These are phyloP conservation scores for Pseudoscleropodium purum DNA, from an alignment of 225 moss, liverwort and hornwort species.

Conservation along the genomic window DNA sequence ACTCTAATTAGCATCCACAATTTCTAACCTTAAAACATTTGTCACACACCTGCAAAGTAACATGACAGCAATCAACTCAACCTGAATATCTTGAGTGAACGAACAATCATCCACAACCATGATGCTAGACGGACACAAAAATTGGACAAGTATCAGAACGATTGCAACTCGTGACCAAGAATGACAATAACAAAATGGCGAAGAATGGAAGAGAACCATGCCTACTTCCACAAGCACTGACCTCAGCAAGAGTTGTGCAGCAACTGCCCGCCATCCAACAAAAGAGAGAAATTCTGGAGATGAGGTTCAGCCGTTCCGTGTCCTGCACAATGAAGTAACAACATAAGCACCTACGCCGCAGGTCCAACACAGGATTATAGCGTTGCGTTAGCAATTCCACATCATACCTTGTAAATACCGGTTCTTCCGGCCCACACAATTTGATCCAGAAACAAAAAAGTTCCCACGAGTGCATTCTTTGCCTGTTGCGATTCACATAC, in stretches of 20 bases:
- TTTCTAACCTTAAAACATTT: background rate
- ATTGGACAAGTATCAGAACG: background rate
- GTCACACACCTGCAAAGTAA: background rate
- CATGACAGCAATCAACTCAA: background rate
- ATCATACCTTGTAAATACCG: constrained; percentile 89
- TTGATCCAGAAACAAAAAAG: constrained; percentile 91
- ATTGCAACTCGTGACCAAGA: background rate
- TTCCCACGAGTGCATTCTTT: constrained; percentile 82
- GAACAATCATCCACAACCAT: background rate
- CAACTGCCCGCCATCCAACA: constrained; percentile 80
- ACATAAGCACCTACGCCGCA: constrained; percentile 3
- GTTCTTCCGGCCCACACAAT: constrained; percentile 96
- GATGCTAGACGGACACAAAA: background rate
- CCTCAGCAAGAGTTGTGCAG: constrained; percentile 63
- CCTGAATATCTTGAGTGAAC: background rate
- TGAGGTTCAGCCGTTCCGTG: constrained; percentile 61
- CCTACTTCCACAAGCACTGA: constrained; percentile 12
- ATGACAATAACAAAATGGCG: background rate
- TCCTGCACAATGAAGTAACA: constrained; percentile 29
- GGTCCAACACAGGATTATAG: background rate
- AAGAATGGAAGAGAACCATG: background rate
- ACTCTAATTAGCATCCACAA: background rate
- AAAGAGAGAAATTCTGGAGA: constrained; percentile 74
- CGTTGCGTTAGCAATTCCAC: background rate
- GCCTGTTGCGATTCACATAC: constrained; percentile 39